Evolutionary conservation across 106 monocot species (phyloP).

Genomic region (Dendrobium chrysotoxum): DNA sequence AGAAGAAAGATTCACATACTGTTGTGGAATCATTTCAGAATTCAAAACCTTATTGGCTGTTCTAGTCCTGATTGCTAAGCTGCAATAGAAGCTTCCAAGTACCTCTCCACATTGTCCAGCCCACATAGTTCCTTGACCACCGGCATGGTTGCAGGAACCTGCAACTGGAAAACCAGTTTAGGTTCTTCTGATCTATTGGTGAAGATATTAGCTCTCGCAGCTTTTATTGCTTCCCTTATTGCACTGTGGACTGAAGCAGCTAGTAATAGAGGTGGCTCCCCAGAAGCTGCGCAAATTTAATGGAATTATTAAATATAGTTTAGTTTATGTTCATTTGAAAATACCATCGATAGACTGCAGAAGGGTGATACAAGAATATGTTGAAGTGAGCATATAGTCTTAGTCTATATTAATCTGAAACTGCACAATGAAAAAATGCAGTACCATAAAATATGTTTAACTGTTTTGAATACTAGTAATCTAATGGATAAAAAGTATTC

Average conservation of each 20-base stretch:
- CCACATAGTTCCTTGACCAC: constrained; percentile 78
- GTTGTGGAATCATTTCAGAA: too few species aligned
- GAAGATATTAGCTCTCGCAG: constrained; percentile 38
- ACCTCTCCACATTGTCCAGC: constrained; percentile 62
- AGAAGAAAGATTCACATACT: too few species aligned
- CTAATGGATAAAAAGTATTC: too few species aligned
- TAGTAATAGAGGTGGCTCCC: constrained; percentile 77
- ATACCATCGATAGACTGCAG: too few species aligned
- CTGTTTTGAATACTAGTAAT: too few species aligned
- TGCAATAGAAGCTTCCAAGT: constrained; percentile 4
- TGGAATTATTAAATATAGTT: background rate
- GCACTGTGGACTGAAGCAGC: constrained; percentile 78
- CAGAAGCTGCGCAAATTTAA: constrained; percentile 40
- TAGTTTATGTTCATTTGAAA: too few species aligned
- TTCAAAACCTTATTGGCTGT: too few species aligned
- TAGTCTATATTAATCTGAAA: too few species aligned
- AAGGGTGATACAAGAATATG: too few species aligned
- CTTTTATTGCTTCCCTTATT: constrained; percentile 66
- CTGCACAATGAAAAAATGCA: too few species aligned
- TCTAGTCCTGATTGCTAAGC: background rate
- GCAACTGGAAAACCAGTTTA: constrained; percentile 30
- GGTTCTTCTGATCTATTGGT: constrained; percentile 12
- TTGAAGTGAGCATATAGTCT: too few species aligned
- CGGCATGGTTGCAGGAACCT: constrained; percentile 80
- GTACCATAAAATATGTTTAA: too few species aligned